Conservation (phyloP, 176 grass and related monocot genomes). For the Avena insularis region DNA sequence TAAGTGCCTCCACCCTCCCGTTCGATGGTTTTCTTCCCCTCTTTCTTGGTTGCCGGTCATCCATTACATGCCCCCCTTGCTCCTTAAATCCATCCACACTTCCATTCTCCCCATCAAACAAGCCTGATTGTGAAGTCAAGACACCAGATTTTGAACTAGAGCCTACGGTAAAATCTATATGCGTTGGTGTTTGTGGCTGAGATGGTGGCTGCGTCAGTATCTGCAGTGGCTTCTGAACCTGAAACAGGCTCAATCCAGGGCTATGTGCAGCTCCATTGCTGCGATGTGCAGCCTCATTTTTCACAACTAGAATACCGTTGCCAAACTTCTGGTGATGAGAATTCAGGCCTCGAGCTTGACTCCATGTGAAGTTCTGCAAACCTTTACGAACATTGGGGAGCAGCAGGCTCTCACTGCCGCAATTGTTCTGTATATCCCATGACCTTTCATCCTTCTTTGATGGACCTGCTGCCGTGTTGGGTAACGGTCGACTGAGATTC, state of each 20-base stretch:
- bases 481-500: conserved; percentile 48
- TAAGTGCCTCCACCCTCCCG: conserved; percentile 75
- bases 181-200: conserved; percentile 53
- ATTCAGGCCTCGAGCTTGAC: conserved; percentile 53
- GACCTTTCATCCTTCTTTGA: conserved; percentile 51
- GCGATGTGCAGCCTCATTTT: conserved; percentile 34
- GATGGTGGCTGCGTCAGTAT: conserved; percentile 31
- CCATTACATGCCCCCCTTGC: conserved; percentile 19
- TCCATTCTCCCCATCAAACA: conserved; percentile 52
- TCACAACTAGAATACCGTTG: conserved; percentile 54
- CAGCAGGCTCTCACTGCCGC: conserved; percentile 44
- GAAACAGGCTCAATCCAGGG: conserved; percentile 31
- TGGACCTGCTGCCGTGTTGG: conserved; percentile 20
- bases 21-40: conserved; percentile 81
- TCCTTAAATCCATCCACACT: conserved; percentile 50
- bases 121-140: conserved; percentile 47
- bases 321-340: conserved; percentile 58
- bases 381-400: conserved; percentile 64
- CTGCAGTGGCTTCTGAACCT: conserved; percentile 47
- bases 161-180: conserved; percentile 63
- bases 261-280: conserved; percentile 33
- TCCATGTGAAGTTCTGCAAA: conserved; percentile 74
- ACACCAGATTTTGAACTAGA: conserved; percentile 51
- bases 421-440: conserved; percentile 45
- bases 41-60: conserved; percentile 67